Evolutionary conservation across 345 rosid species (phyloP), one percentile per base, ranked within the genome.

Genomic region (Syzygium grande): DNA sequence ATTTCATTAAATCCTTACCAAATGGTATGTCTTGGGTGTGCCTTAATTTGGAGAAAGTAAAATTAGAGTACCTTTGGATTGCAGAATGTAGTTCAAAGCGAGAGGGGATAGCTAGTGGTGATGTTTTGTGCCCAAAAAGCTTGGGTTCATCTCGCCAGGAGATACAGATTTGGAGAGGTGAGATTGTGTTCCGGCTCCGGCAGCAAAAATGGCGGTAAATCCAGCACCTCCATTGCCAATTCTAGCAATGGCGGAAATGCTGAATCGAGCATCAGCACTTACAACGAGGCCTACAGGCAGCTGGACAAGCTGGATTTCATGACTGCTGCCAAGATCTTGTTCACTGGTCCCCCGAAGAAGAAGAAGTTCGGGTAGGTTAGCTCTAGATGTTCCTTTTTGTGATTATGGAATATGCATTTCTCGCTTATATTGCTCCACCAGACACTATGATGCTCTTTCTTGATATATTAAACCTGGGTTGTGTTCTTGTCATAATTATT

Each of bases 281-380:
- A 94, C 91, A 61, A 90, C 0, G 98, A 95, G 87, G 89, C 94
- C 2, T 94, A 94, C 79, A 89, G 90, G 89, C 94, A 94, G 89
- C 93, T 98, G 29, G 96, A 94, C 65, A 95, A 94, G 53, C 95
- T 96, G 59, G 97, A 98, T 90, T 95, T 96, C 93, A 90, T 84
- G 87, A 93, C 94, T 14, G 98, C 99, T 43, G 90, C 98, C 59
- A 92, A 94, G 90, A 96, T 98, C 55, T 91, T 98, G 89, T 96
- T 96, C 93, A 89, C 93, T 84, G 91, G 89, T n/a, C 91, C 94
- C 34, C 93, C 96, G 5, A 96, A 92, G 88, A 92, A 91, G 86
- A 94, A 92, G 89, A 92, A 95, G 87, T 96, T 96, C 78, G 99
- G 99, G 99, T 98, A 95, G 77, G 87, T 34, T 25, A 49, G 25